Conservation (phyloP, 345 rosid genomes). For the Citropsis articulata region DNA sequence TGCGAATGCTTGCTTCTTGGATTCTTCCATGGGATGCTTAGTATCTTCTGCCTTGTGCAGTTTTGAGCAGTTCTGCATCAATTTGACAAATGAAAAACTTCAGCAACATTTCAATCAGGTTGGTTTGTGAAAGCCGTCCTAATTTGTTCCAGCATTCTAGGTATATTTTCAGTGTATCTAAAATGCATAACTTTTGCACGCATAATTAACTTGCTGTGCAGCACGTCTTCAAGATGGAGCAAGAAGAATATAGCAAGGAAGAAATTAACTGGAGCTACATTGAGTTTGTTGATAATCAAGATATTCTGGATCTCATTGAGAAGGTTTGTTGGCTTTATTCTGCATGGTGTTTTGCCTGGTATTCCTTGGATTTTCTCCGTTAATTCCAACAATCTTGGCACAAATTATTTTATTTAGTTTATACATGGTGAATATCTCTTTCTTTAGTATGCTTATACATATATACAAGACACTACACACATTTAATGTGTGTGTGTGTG, state of each 20-base stretch:
- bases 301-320: conserved; percentile 92
- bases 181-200: conserved; percentile 19
- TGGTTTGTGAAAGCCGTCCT: conserved; percentile 19
- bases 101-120: conserved; percentile 99
- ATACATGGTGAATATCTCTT: background rate
- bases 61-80: conserved; percentile 99
- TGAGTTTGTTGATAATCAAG: conserved; percentile 93
- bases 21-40: conserved; percentile 17
- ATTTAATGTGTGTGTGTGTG: background rate
- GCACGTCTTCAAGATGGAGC: conserved; percentile 99
- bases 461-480: no score
- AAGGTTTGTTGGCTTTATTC: conserved; percentile 54
- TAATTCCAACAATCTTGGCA: background rate
- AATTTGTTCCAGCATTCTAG: conserved; percentile 12
- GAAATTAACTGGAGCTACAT: conserved; percentile 99
- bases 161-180: conserved; percentile 16
- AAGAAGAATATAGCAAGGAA: conserved; percentile 96
- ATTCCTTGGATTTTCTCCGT: background rate
- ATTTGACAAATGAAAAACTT: conserved; percentile 97
- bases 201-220: conserved; percentile 33
- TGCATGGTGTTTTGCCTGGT: conserved; percentile 14
- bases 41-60: conserved; percentile 46
- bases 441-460: background rate
- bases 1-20: conserved; percentile 17
- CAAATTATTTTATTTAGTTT: background rate